Conservation (phyloP, 768 basidiomycete species). For the Pisolithus sp. region DNA sequence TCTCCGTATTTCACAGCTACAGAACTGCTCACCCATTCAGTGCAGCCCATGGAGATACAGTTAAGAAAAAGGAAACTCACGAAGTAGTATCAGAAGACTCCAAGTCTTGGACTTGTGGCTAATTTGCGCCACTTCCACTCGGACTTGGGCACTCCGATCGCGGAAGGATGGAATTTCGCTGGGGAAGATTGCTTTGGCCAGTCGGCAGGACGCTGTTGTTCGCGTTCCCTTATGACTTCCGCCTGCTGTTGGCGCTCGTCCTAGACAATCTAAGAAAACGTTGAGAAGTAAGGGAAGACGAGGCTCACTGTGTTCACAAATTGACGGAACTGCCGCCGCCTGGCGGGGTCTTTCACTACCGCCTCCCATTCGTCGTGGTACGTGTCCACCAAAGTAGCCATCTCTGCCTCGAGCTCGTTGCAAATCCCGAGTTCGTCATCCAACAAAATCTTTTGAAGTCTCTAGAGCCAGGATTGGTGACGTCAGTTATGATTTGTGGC, state of each 20-base stretch:
- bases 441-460: slow-evolving; percentile 57
- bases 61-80: slow-evolving; percentile 21
- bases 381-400: slow-evolving; percentile 58
- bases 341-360: slow-evolving; percentile 49
- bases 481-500: not conserved
- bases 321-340: slow-evolving; percentile 49
- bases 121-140: slow-evolving; percentile 55
- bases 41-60: not conserved
- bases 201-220: slow-evolving; percentile 57
- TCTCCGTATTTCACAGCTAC: slow-evolving; percentile 57
- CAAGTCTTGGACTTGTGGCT: slow-evolving; percentile 43
- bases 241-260: slow-evolving; percentile 37
- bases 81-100: slow-evolving; percentile 43
- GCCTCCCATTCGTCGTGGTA: slow-evolving; percentile 67
- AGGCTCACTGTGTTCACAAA: slow-evolving; percentile 54
- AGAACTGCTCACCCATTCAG: slow-evolving; percentile 22
- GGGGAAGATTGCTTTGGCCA: slow-evolving; percentile 57
- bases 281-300: not conserved
- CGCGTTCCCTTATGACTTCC: slow-evolving; percentile 54
- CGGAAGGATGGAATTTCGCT: slow-evolving; percentile 35
- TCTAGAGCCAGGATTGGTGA: slow-evolving; percentile 26
- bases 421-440: slow-evolving; percentile 72
- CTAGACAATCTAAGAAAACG: not conserved
- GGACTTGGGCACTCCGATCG: slow-evolving; percentile 37
- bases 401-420: slow-evolving; percentile 56